Evolutionary conservation across 441 rosid species (phyloP).

Genomic region (Erysimum pusillum): DNA sequence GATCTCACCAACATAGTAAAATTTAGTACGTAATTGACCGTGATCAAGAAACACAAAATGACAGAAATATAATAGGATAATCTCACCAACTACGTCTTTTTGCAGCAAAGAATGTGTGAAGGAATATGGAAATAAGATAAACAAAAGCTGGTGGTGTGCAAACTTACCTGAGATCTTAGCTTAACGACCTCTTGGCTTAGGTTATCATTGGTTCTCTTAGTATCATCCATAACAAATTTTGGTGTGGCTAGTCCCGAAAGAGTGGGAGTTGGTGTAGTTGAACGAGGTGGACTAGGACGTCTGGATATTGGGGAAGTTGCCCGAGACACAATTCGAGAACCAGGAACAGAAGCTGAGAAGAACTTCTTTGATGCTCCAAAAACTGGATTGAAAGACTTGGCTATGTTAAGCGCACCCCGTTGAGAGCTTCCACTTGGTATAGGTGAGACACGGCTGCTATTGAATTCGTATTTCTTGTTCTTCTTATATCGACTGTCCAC

Average conservation of each 20-base stretch:
- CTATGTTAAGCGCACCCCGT: conserved; percentile 72
- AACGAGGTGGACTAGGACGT: conserved; percentile 92
- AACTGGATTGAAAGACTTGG: conserved; percentile 84
- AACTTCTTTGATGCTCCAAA: conserved; percentile 92
- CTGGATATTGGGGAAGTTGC: conserved; percentile 97
- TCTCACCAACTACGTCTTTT: conserved; percentile 26
- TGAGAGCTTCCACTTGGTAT: conserved; percentile 81
- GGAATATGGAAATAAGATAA: conserved; percentile 24
- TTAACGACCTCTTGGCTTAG: conserved; percentile 80
- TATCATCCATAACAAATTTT: conserved; percentile 69
- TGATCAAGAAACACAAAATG: conserved; percentile 9
- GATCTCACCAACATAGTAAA: conserved; percentile 25
- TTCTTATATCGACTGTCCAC: conserved; percentile 74
- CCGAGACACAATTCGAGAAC: conserved; percentile 94
- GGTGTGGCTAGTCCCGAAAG: conserved; percentile 85
- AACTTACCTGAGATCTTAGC: conserved; percentile 85
- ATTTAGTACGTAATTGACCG: conserved; percentile 6
- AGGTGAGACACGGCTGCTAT: conserved; percentile 92
- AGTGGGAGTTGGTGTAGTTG: conserved; percentile 96
- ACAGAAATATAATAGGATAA: not conserved
- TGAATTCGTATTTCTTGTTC: conserved; percentile 85
- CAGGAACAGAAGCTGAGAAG: conserved; percentile 98
- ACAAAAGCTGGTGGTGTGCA: not conserved
- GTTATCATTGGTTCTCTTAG: conserved; percentile 72
- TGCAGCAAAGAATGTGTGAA: not conserved